phyloP scores from a whole-genome alignment of 192 early-diverging fungal genomes.

The Powellomyces hirtus region DNA sequence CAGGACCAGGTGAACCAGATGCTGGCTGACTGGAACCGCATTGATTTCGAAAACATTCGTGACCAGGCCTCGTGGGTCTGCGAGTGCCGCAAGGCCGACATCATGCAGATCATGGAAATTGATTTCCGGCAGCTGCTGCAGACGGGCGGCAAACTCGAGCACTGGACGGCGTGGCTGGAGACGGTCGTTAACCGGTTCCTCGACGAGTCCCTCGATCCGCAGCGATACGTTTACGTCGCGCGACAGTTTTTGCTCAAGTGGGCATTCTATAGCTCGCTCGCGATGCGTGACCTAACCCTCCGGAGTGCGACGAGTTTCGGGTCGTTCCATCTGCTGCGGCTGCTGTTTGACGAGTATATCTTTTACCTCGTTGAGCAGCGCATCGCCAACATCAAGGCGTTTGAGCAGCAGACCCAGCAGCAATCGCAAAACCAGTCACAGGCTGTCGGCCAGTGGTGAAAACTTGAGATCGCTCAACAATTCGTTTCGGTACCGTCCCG shows the following conservation, averaged over 20 bases:
- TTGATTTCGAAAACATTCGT: slow-evolving; percentile 43
- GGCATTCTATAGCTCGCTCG: slow-evolving; percentile 42
- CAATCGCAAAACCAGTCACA: not conserved
- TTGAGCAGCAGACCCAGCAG: slow-evolving; percentile 22
- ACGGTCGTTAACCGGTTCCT: slow-evolving; percentile 37
- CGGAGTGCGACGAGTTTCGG: slow-evolving; percentile 37
- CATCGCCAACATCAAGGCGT: slow-evolving; percentile 44
- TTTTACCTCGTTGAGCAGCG: slow-evolving; percentile 50
- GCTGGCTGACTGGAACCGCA: slow-evolving; percentile 39
- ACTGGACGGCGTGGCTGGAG: slow-evolving; percentile 44
- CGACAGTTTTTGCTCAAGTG: slow-evolving; percentile 50
- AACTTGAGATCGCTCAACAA: no score
- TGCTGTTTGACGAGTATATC: slow-evolving; percentile 52
- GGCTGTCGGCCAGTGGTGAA: slow-evolving; percentile 3
- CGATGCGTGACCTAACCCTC: slow-evolving; percentile 41
- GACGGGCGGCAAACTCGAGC: slow-evolving; percentile 23
- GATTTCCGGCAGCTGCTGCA: slow-evolving; percentile 38
- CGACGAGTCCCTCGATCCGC: slow-evolving; percentile 28
- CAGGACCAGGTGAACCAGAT: slow-evolving; percentile 31
- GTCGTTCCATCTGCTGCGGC: slow-evolving; percentile 34
- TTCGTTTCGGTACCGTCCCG: no score
- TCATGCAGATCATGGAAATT: slow-evolving; percentile 38
- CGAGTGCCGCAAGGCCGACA: slow-evolving; percentile 41
- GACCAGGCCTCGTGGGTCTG: slow-evolving; percentile 51
- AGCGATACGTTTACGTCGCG: slow-evolving; percentile 39